phyloP scores from a whole-genome alignment of 192 early-diverging fungal genomes.

The Coemansia sp. region DNA sequence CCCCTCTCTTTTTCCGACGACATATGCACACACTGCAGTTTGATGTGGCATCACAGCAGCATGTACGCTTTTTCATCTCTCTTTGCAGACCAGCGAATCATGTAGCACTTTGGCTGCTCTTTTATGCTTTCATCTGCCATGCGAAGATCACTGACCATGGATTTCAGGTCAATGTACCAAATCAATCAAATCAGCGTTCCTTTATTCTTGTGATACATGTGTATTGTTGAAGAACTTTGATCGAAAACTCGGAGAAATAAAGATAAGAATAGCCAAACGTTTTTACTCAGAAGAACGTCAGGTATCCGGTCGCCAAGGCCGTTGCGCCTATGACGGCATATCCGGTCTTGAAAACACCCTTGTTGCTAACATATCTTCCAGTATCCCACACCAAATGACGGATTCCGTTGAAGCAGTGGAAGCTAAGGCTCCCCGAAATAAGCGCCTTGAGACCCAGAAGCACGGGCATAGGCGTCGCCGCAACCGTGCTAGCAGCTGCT shows the following conservation, averaged over 20 bases:
- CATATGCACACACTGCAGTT: too few species aligned
- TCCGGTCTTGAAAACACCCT: conserved; percentile 81
- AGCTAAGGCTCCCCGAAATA: conserved; percentile 72
- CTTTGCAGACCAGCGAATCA: too few species aligned
- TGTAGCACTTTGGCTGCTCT: too few species aligned
- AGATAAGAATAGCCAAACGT: too few species aligned
- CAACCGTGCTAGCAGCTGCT: conserved; percentile 64
- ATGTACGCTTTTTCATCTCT: too few species aligned
- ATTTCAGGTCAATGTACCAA: neutral
- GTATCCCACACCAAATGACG: conserved; percentile 95
- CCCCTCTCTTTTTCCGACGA: neutral
- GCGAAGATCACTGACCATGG: neutral
- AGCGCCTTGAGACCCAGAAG: conserved; percentile 72
- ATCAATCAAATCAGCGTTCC: neutral
- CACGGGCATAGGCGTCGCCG: conserved; percentile 65
- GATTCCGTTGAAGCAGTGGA: conserved; percentile 82
- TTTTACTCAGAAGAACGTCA: conserved; percentile 55
- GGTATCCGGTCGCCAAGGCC: conserved; percentile 56
- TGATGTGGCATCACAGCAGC: too few species aligned
- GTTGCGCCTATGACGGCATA: conserved; percentile 71
- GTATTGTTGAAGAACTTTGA: too few species aligned
- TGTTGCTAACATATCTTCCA: conserved; percentile 63
- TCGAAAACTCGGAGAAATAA: too few species aligned
- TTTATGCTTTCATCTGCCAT: too few species aligned
- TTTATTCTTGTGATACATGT: too few species aligned